Percentiles rank a stretch among this genome's conserved stretches.
These are phyloP conservation scores for Fusarium sp. DNA, from an alignment of 2,329 filamentous ascomycete genomes.

Conservation along the genomic window DNA sequence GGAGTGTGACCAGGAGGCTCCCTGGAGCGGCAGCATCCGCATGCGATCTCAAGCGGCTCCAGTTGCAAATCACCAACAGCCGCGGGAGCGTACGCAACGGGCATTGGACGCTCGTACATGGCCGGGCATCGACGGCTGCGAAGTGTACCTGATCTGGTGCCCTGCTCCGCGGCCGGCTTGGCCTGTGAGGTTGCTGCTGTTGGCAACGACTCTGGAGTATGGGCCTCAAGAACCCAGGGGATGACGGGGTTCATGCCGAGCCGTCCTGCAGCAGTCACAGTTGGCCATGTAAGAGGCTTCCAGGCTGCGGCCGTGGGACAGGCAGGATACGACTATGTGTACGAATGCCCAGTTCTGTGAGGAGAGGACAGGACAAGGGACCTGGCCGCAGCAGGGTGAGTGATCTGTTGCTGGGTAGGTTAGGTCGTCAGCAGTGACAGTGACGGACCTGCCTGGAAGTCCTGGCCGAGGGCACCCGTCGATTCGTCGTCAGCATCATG, in stretches of 20 bases:
- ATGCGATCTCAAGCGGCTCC: slow-evolving; percentile 28
- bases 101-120: slow-evolving; percentile 7
- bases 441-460: background rate
- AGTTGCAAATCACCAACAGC: slow-evolving; percentile 18
- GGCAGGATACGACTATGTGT: background rate
- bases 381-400: slow-evolving; percentile 1
- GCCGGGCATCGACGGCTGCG: background rate
- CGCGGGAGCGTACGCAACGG: background rate
- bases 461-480: background rate
- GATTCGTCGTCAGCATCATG: slow-evolving; percentile 29
- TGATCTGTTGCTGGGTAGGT: background rate
- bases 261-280: background rate
- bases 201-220: slow-evolving; percentile 4
- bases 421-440: background rate
- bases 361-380: slow-evolving; percentile 6
- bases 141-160: background rate
- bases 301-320: background rate
- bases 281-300: slow-evolving; percentile 6
- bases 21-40: slow-evolving; percentile 38
- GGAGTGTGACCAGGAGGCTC: slow-evolving; percentile 13
- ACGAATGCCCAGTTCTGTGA: slow-evolving; percentile 9
- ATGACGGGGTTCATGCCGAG: slow-evolving; percentile 1
- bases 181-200: background rate
- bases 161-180: background rate
- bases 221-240: background rate